Base-by-base conservation (phyloP, 495 filamentous ascomycete species). In the Thermothielavioides terrestris region DNA sequence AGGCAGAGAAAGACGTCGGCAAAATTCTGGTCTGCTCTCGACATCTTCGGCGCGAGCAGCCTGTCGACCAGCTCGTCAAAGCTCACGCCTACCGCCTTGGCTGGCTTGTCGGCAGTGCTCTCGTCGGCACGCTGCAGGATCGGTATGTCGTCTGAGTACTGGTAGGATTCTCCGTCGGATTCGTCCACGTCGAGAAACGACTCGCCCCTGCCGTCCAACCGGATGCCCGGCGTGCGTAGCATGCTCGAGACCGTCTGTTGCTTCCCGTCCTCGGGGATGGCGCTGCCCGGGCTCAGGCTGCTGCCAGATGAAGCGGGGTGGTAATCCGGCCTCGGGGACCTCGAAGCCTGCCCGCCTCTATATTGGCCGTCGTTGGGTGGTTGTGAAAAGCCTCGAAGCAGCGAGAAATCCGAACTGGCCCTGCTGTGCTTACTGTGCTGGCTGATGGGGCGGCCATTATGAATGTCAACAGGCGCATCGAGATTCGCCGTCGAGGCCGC, bases 1-100 rank as follows among this genome's bases (percentile, higher is more conserved):
- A 97, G 75, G 50, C 89, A 94, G 17, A 97, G 71, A 59, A 97
- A 97, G 8, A 90, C 83, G 23, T 84, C 77, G 15, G 75, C 74
- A 64, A 96, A 97, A 62, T 94, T 95, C 17, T 76, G 73, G 63
- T 96, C 92, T 6, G 82, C 73, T 62, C 87, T 90, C 28, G 88
- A 88, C 74, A 91, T 84, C 30, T 86, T 85, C 47, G 83, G 77
- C 0, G 82, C 76, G 23, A 96, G 71, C 26, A 98, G 73, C 36
- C 87, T 83, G 63, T 96, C 89, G 14, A 97, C 84, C 8, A 98
- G 75, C 44, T 94, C 87, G 57, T 94, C 89, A 57, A 94, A 95
- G 6, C 79, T 81, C 17, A 84, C 70, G 4, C 88, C 88, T 10
- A 69, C 64, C 42, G 77, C 77, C 61, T 72, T 76, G 9, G 67